Evolutionary conservation across 108 stramenopile species (phyloP), one percentile per base, ranked within the genome.

Genomic region (Cylindrotheca closterium): DNA sequence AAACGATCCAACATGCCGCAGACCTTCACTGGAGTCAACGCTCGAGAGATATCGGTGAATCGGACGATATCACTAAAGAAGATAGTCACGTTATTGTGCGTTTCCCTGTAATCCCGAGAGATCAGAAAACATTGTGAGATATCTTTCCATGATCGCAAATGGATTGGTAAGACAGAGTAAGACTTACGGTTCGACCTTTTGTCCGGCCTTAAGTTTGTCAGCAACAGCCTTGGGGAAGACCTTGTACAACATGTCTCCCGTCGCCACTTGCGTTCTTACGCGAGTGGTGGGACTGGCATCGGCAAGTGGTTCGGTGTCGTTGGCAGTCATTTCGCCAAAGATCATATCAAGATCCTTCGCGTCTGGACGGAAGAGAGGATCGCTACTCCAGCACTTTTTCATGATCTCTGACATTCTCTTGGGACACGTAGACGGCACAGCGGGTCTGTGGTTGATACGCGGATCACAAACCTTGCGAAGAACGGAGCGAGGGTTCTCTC

Each of bases 171-270:
- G 37, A 42, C 10, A 42, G 10, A 15, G 37, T 10, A 42, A 42
- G 7, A 42, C 37, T 51, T 51, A n/a, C 51, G 82, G 56, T 54
- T 84, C 79, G 29, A 79, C 79, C 55, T 78, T 75, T 15, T 70
- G 51, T 1, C 85, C 85, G 51, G 80, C 56, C 22, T 47, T 47
- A 5, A 86, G 60, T 12, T 71, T 79, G 19, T 83, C 55, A 2
- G 82, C 85, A 58, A 86, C 58, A 33, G 83, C 74, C 29, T 60
- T 57, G 3, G 84, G 84, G 50, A 85, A 85, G 18, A 82, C 71
- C 21, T 66, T 42, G 34, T 58, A 58, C 4, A 73, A 31, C 31
- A 68, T 17, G 12, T 48, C 27, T 22, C 42, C 29, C 26, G 34
- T 24, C 19, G 60, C 29, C 55, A 22, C 25, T 42, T 63, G 29